Base-by-base conservation (phyloP, 2,329 filamentous ascomycete genomes). In the Fusarium begoniae region DNA sequence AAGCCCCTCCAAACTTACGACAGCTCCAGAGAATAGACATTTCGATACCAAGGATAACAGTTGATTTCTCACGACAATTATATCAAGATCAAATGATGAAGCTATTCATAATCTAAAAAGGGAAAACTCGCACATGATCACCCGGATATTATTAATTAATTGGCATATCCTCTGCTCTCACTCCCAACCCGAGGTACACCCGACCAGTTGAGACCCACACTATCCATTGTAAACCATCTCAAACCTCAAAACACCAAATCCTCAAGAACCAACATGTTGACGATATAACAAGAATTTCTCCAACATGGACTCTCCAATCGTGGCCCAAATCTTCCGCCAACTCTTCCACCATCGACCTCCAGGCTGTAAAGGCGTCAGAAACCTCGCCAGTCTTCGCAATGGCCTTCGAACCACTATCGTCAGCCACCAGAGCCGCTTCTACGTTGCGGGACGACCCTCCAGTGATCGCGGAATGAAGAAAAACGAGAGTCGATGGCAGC, bases 401-500 rank as follows among this genome's bases (percentile, higher is more conserved):
- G 76, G 72, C 70, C 54, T 77, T 37, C 63, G 60, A 37, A 47
- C 61, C 50, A 69, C 56, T 26, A 35, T 69, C 24, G 54, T 53
- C 66, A 57, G 54, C 28, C 63, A 66, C 37, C 79, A 81, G 60
- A 74, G 61, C 59, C 78, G 80, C 28, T 59, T 74, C 37, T 81
- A 82, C 53, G 78, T 74, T 57, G 75, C 75, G 54, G 75, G 75
- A 55, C 78, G 79, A 15, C 77, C 76, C 41, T 82, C 81, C 24
- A 76, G 76, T 38, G 82, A 84, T 67, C 82, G 81, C n/a, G 82
- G 82, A 69, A 83, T 84, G 80, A 83, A 82, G 75, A 81, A 82
- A 55, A 88, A 88, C 76, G 93, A 93, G 80, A 93, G 90, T 83
- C 87, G 91, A 77, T 98, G 96, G 96, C 94, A 96, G 83, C 95